These are phyloP conservation scores for Astrephomene gubernaculifera DNA, from an alignment of 139 green algal genomes.

Conservation along the genomic window DNA sequence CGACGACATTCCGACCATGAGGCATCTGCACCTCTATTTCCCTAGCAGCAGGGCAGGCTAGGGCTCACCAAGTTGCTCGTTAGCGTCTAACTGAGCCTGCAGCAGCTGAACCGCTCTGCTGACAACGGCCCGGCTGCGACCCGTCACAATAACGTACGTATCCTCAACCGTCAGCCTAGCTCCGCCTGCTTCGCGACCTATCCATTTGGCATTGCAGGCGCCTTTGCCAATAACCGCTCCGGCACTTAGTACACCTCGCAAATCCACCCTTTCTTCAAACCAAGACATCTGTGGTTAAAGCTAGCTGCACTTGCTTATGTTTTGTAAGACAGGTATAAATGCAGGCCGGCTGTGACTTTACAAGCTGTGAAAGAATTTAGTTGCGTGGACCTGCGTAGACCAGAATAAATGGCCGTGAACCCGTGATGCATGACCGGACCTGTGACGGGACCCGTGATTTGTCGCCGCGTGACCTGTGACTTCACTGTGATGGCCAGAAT, in stretches of 20 bases:
- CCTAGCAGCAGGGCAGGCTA: not conserved
- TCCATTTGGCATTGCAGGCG: not conserved
- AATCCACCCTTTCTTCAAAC: not conserved
- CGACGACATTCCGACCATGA: not conserved
- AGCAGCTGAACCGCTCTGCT: not conserved
- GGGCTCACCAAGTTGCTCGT: not conserved
- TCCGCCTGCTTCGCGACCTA: not conserved
- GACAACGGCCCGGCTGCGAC: not conserved
- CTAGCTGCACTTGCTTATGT: too few relatives aligned
- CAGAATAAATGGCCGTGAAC: too few relatives aligned
- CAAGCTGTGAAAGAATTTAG: too few relatives aligned
- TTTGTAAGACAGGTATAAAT: too few relatives aligned
- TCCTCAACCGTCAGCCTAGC: not conserved
- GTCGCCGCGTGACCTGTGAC: too few relatives aligned
- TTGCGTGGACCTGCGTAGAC: too few relatives aligned
- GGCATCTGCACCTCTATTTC: not conserved
- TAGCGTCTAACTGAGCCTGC: constrained; percentile 1
- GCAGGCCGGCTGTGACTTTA: too few relatives aligned
- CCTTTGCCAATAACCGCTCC: constrained; percentile 4
- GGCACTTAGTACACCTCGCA: not conserved
- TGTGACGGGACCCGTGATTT: too few relatives aligned
- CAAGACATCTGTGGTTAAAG: too few relatives aligned
- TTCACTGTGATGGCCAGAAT: too few relatives aligned
- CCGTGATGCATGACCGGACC: too few relatives aligned
- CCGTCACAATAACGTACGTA: not conserved